Evolutionary conservation across 805 yeast species (phyloP).

Genomic region (Ogataea neopini): DNA sequence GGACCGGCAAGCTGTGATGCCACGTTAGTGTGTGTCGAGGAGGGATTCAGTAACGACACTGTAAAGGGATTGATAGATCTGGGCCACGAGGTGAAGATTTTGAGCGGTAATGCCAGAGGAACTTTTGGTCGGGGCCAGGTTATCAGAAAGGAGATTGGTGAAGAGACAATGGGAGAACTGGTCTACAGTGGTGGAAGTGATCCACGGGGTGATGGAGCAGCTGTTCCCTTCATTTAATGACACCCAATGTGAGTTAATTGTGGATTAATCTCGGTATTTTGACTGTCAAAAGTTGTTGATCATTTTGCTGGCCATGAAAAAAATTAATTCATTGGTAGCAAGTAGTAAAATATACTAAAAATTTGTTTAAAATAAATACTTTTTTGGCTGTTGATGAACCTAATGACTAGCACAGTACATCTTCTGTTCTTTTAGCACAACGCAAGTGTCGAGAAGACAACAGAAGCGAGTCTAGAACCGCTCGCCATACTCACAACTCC

Average conservation of each 20-base stretch:
- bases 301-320: no score
- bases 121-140: conserved; percentile 69
- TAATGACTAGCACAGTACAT: no score
- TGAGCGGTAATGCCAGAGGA: conserved; percentile 43
- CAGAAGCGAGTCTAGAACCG: no score
- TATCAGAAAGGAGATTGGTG: conserved; percentile 46
- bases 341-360: no score
- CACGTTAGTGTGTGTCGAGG: conserved; percentile 64
- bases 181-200: conserved; percentile 75
- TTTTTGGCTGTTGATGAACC: no score
- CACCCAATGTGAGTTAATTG: no score
- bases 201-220: conserved; percentile 83
- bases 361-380: no score
- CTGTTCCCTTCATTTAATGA: conserved; percentile 47
- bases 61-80: conserved; percentile 45
- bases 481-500: background rate
- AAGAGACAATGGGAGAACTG: conserved; percentile 29
- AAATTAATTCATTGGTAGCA: no score
- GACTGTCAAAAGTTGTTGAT: no score
- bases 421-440: no score
- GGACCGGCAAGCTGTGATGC: conserved; percentile 63
- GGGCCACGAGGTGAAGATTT: conserved; percentile 58
- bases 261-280: no score
- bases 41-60: conserved; percentile 53
- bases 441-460: no score